Conservation (phyloP, 1,284 basidiomycete species). For the Cronartium quercuum region DNA sequence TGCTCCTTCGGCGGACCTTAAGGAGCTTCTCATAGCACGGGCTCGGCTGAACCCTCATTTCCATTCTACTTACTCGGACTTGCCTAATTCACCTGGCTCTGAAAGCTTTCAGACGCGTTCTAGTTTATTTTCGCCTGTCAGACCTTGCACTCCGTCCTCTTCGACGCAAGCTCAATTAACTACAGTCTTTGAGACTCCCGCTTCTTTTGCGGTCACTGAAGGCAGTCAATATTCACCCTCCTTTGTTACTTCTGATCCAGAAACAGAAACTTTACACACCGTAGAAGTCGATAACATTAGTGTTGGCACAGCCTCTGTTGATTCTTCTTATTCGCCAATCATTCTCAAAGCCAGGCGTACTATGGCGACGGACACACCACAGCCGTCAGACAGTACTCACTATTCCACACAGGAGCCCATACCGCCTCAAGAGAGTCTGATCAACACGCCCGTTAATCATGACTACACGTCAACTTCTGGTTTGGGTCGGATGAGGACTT, state of each 20-base stretch:
- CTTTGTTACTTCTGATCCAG: neutral
- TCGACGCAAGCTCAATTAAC: neutral
- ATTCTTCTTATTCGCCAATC: neutral
- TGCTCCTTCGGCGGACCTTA: neutral
- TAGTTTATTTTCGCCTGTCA: neutral
- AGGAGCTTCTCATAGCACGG: neutral
- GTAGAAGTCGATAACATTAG: neutral
- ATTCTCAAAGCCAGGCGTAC: neutral
- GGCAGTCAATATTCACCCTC: neutral
- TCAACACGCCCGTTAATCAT: neutral
- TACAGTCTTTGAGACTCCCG: neutral
- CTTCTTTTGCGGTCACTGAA: neutral
- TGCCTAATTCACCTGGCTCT: neutral
- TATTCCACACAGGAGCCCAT: neutral
- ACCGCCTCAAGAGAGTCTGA: neutral
- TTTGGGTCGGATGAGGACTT: neutral
- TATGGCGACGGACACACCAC: neutral
- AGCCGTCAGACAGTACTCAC: neutral
- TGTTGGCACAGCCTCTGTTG: neutral
- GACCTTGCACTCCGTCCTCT: conserved; percentile 3
- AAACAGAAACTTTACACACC: neutral
- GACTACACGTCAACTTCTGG: neutral
- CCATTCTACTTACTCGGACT: neutral
- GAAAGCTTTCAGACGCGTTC: neutral
- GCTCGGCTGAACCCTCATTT: neutral